These are phyloP conservation scores for Sodiomyces alkalinus DNA, from an alignment of 2,329 filamentous ascomycete genomes.

Conservation along the genomic window DNA sequence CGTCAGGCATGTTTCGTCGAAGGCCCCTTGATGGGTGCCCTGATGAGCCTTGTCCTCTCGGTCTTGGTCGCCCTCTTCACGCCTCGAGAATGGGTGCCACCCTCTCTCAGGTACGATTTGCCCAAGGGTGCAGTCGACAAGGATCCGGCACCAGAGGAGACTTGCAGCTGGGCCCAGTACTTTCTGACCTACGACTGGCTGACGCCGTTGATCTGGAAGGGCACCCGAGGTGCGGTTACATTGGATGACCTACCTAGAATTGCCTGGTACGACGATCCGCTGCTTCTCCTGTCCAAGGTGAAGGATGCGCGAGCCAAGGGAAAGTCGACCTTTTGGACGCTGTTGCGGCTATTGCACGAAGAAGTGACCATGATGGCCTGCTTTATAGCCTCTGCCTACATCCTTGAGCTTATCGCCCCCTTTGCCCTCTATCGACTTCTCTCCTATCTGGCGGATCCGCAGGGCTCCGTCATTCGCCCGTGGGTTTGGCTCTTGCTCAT, in stretches of 20 bases:
- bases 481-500: slow-evolving; percentile 38
- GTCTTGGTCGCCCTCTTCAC: slow-evolving; percentile 26
- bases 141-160: slow-evolving; percentile 33
- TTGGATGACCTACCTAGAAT: slow-evolving; percentile 31
- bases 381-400: slow-evolving; percentile 21
- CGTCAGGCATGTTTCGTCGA: slow-evolving; percentile 14
- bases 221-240: slow-evolving; percentile 25
- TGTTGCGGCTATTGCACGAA: slow-evolving; percentile 23
- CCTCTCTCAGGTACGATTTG: slow-evolving; percentile 21
- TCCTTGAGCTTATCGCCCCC: slow-evolving; percentile 33
- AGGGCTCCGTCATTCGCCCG: slow-evolving; percentile 27
- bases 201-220: slow-evolving; percentile 31
- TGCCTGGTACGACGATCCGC: slow-evolving; percentile 40
- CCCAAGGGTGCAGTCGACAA: slow-evolving; percentile 18
- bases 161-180: slow-evolving; percentile 36
- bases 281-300: slow-evolving; percentile 27
- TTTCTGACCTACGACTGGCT: slow-evolving; percentile 37
- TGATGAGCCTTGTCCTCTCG: slow-evolving; percentile 20
- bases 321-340: slow-evolving; percentile 28
- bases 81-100: slow-evolving; percentile 34
- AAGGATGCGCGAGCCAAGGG: slow-evolving; percentile 25
- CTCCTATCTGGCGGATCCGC: slow-evolving; percentile 31
- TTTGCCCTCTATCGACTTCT: slow-evolving; percentile 39
- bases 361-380: slow-evolving; percentile 29
- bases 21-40: slow-evolving; percentile 15